Evolutionary conservation across 352 stramenopile genomes (phyloP).

Genomic region (Nothophytophthora sp.): DNA sequence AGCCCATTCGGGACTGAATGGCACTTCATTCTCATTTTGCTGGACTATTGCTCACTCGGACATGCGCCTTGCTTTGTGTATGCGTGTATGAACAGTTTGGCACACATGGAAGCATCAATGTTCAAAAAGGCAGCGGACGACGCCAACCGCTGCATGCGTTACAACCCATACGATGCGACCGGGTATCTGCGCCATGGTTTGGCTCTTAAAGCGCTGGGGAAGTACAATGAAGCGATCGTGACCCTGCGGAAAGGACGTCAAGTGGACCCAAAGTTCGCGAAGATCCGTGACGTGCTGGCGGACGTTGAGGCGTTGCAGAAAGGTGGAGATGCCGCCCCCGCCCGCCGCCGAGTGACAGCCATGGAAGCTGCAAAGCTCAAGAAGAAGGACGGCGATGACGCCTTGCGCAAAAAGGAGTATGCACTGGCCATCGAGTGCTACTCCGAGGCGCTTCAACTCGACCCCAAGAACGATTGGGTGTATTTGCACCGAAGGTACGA

Average conservation of each 20-base stretch:
- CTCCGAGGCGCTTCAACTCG: conserved; percentile 46
- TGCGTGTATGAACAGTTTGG: conserved; percentile 48
- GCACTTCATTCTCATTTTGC: neutral
- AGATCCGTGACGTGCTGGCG: conserved; percentile 54
- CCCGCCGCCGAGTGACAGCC: conserved; percentile 28
- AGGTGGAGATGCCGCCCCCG: conserved; percentile 5
- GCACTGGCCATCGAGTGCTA: conserved; percentile 45
- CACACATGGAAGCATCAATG: conserved; percentile 61
- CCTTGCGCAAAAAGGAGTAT: conserved; percentile 55
- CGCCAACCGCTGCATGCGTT: conserved; percentile 88
- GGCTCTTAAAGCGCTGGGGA: conserved; percentile 84
- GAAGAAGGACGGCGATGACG: conserved; percentile 49
- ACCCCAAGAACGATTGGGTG: conserved; percentile 53
- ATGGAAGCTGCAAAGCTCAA: conserved; percentile 25
- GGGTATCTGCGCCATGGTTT: conserved; percentile 93
- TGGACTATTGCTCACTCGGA: conserved; percentile 2
- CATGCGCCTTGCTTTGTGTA: neutral
- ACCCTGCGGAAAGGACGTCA: conserved; percentile 67
- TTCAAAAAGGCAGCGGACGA: conserved; percentile 91
- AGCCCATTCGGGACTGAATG: too few species aligned
- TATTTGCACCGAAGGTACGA: conserved; percentile 49
- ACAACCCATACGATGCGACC: conserved; percentile 93
- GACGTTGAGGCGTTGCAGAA: conserved; percentile 49
- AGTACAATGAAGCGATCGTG: conserved; percentile 71
- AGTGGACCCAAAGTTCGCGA: conserved; percentile 71